These are phyloP conservation scores for Trifolium subterraneum DNA, from an alignment of 306 rosid genomes.

Conservation along the genomic window DNA sequence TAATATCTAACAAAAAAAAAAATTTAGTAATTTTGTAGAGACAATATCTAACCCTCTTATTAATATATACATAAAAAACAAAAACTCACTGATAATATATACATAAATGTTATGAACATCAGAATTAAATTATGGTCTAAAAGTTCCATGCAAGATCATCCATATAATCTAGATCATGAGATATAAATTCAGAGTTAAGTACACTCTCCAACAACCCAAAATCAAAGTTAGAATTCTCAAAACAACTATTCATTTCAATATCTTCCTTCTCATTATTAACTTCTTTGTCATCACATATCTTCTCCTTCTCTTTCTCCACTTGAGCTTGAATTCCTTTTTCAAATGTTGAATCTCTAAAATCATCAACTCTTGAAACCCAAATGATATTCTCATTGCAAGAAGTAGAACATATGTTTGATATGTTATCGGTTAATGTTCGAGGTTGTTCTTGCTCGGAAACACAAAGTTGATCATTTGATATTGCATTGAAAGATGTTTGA, in stretches of 20 bases:
- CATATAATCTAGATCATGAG: slow-evolving; percentile 53
- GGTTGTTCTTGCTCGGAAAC: background rate
- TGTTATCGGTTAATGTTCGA: slow-evolving; percentile 12
- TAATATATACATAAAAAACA: no score
- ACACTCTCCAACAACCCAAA: slow-evolving; percentile 67
- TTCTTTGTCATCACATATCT: slow-evolving; percentile 43
- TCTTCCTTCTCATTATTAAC: slow-evolving; percentile 2
- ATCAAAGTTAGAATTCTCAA: slow-evolving; percentile 57
- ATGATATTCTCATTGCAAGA: slow-evolving; percentile 41
- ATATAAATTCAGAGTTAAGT: slow-evolving; percentile 54
- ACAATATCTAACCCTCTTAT: no score
- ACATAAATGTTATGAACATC: background rate
- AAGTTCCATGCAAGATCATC: slow-evolving; percentile 72
- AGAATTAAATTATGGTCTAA: slow-evolving; percentile 40
- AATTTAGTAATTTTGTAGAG: no score
- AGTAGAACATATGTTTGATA: slow-evolving; percentile 41
- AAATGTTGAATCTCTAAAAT: slow-evolving; percentile 22
- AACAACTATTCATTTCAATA: slow-evolving; percentile 40
- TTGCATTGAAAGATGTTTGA: slow-evolving; percentile 33
- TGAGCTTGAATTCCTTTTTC: slow-evolving; percentile 36
- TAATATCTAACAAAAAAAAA: no score
- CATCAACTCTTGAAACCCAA: slow-evolving; percentile 48
- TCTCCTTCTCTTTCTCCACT: slow-evolving; percentile 42
- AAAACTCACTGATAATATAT: no score
- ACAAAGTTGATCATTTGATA: background rate